Base-by-base conservation (phyloP, 495 filamentous ascomycete genomes). In the Barbatosphaeria neglecta region DNA sequence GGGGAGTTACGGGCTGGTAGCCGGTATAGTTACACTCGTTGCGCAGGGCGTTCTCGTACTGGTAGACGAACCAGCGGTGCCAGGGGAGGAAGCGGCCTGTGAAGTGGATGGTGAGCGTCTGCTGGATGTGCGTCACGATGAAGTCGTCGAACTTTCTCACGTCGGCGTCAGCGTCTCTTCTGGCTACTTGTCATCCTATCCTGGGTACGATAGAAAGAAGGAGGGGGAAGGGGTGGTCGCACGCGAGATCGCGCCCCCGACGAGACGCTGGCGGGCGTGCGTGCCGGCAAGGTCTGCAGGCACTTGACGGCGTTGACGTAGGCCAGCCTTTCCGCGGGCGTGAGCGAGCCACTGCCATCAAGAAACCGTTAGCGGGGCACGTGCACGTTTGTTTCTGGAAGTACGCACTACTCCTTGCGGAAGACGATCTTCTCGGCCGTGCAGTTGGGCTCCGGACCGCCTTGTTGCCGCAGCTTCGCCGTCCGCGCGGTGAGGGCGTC, bases 21-120 rank as follows among this genome's bases (percentile, higher is more conserved):
- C 81, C 81, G 0, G 54, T 75, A 53, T 85, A 88, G 37, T 80
- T 81, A 54, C 85, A 88, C 52, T 90, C 83, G 13, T 80, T 70
- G 19, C 76, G 69, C 4, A 89, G 67, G 1, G 83, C 78, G 54
- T 80, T 69, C 57, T 87, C 85, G 57, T 78, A 87, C 7, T 64
- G 62, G 47, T 63, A 75, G 33, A 74, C 65, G 55, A 78, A 87
- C 60, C 81, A 82, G 16, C 84, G 70, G 55, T 89, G 84, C 80
- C 83, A 87, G 1, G 75, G 61, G 24, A 85, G 63, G 62, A 89
- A 84, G 47, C 73, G 77, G 17, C 79, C 81, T 39, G 75, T 77
- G 46, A 66, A 75, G 54, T 87, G 84, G 45, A 85, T 83, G 2
- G 51, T 46, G 13, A 67, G 51, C 4, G 79, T 81, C 55, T 84